These are phyloP conservation scores for Vaccinium darrowii DNA, from an alignment of 148 eudicot genomes.

Conservation along the genomic window DNA sequence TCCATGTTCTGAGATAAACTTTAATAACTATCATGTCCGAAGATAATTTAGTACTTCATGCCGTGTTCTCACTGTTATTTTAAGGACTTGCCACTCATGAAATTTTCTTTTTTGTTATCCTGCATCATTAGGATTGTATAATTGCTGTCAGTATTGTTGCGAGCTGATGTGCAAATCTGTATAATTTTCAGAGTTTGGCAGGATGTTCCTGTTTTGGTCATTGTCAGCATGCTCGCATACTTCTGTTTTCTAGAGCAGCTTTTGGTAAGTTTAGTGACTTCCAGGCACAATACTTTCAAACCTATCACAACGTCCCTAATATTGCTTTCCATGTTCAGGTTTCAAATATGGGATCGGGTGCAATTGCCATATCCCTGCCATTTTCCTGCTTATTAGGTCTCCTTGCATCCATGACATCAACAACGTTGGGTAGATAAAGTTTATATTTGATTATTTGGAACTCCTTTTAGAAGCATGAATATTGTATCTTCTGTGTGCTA, in stretches of 20 bases:
- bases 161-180: not conserved
- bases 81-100: not conserved
- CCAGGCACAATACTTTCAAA: not conserved
- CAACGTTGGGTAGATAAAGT: slow-evolving; percentile 76
- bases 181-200: slow-evolving; percentile 76
- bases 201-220: slow-evolving; percentile 90
- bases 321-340: slow-evolving; percentile 40
- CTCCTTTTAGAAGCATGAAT: not conserved
- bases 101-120: not conserved
- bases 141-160: not conserved
- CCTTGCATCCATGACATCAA: slow-evolving; percentile 89
- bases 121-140: not conserved
- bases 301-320: not conserved
- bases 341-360: slow-evolving; percentile 74
- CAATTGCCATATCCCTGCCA: slow-evolving; percentile 93
- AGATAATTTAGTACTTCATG: not conserved
- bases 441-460: slow-evolving; percentile 7
- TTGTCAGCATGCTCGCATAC: slow-evolving; percentile 94
- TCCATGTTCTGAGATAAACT: not conserved
- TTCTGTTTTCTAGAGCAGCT: slow-evolving; percentile 94
- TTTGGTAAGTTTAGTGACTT: slow-evolving; percentile 55
- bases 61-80: not conserved
- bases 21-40: not conserved
- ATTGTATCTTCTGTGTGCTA: not conserved
- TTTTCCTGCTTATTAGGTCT: slow-evolving; percentile 96